Base-by-base conservation (phyloP, 164 flowering plant species). In the Piper longum region DNA sequence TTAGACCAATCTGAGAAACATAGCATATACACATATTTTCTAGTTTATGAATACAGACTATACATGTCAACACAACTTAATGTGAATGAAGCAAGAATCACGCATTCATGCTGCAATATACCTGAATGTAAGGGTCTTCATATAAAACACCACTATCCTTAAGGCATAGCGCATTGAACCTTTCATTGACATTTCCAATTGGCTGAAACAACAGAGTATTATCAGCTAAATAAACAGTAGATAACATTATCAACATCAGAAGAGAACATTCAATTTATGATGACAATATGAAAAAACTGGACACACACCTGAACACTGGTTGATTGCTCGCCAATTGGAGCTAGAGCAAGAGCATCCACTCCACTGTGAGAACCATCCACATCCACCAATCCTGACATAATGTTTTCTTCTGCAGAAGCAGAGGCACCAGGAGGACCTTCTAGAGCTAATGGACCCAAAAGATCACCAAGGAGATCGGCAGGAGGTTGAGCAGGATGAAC, bases 61-160 rank as follows among this genome's bases (percentile, higher is more conserved):
- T 48, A 8, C 7, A 48, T 48, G 52, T 48, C 14, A 48, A 14
- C 52, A 48, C 14, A 4, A 48, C 52, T 9, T 14, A 4, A 62
- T 17, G 19, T n/a, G 14, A 62, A 44, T 43, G 41, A 12, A 45
- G 19, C 40, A n/a, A 2, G 4, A 40, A 41, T 41, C 48, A 41
- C 14, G 19, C 1, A 4, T 45, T 16, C 13, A 51, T 54, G 59
- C 3, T 62, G 43, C 4, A 16, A 57, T 56, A 43, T 56, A 91
- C 99, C 99, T 95, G 99, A 76, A 91, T 76, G 66, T 86, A 67
- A 45, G 91, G 90, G 74, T 95, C 99, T 71, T 95, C 99, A 43
- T 95, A 95, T 19, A 95, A 73, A 56, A 95, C 95, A 59, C 99
- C 99, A 69, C 98, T 95, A 71, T 95, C 98, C 69, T 91, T 95